These are phyloP conservation scores for Colletotrichum brevisporum DNA, from an alignment of 2,329 filamentous ascomycete genomes.

Conservation along the genomic window DNA sequence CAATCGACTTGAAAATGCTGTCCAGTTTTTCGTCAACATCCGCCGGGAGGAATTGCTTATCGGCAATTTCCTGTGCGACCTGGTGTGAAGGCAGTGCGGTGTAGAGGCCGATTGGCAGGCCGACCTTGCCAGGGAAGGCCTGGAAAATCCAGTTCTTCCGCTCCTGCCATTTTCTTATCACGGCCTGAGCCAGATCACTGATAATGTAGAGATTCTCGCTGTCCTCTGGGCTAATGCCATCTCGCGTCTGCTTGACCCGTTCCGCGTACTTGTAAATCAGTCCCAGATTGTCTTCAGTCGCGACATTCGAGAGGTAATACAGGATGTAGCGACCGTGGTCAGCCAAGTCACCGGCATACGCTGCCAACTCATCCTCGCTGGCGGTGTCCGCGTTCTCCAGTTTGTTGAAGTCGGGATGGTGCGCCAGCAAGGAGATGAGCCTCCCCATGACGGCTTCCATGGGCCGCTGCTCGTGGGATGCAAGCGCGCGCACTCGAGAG, in stretches of 20 bases:
- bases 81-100: conserved; percentile 81
- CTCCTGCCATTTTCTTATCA: conserved; percentile 89
- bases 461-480: conserved; percentile 71
- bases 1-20: conserved; percentile 72
- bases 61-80: conserved; percentile 86
- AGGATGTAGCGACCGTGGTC: conserved; percentile 92
- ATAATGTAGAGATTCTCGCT: conserved; percentile 87
- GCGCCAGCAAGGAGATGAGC: conserved; percentile 88
- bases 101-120: conserved; percentile 85
- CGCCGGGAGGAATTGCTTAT: conserved; percentile 86
- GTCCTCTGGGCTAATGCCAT: conserved; percentile 77
- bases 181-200: conserved; percentile 86
- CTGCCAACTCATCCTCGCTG: conserved; percentile 54
- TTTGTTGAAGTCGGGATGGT: conserved; percentile 89
- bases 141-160: conserved; percentile 88
- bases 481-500: conserved; percentile 79
- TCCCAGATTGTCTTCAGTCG: conserved; percentile 87
- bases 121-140: conserved; percentile 84
- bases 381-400: conserved; percentile 23
- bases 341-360: conserved; percentile 70
- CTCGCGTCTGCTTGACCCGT: conserved; percentile 89
- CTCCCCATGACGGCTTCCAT: conserved; percentile 88
- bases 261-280: conserved; percentile 94
- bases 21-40: conserved; percentile 84
- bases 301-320: conserved; percentile 87